phyloP scores from a whole-genome alignment of 2,329 filamentous ascomycete genomes.

The Blastomyces emzantsi region DNA sequence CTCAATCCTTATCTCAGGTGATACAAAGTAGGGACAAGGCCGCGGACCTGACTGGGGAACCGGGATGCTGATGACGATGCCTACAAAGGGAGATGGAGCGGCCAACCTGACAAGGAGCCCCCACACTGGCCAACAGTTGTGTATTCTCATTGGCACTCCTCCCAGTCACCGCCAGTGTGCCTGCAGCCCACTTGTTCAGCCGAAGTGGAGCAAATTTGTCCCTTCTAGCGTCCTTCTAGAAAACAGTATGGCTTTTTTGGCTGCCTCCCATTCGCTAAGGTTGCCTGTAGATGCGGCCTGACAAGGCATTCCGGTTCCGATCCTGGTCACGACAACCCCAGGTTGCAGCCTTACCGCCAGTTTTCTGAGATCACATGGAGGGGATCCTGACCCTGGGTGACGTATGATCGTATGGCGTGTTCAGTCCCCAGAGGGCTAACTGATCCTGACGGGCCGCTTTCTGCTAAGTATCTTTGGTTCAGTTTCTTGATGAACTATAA shows the following conservation, averaged over 20 bases:
- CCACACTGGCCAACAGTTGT: too few species aligned
- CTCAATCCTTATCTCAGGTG: background rate
- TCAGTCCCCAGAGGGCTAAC: too few species aligned
- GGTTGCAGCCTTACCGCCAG: background rate
- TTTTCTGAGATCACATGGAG: background rate
- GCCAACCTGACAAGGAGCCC: background rate
- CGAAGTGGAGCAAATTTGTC: background rate
- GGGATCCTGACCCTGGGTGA: background rate
- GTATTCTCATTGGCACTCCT: background rate
- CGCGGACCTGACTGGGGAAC: background rate
- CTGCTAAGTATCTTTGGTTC: too few species aligned
- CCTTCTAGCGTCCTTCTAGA: conserved; percentile 9
- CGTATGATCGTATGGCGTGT: background rate
- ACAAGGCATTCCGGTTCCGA: background rate
- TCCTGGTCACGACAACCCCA: background rate
- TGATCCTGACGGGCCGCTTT: too few species aligned
- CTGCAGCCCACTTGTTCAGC: background rate
- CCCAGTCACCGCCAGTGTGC: background rate
- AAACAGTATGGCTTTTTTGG: background rate
- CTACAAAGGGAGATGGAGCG: too few species aligned
- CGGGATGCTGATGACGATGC: background rate
- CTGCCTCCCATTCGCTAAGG: background rate
- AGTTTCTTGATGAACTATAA: too few species aligned
- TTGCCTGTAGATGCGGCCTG: background rate
- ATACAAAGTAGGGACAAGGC: background rate